Evolutionary conservation across 2,329 filamentous ascomycete species (phyloP), one percentile per base, ranked within the genome.

Genomic region (Beauveria sp.): DNA sequence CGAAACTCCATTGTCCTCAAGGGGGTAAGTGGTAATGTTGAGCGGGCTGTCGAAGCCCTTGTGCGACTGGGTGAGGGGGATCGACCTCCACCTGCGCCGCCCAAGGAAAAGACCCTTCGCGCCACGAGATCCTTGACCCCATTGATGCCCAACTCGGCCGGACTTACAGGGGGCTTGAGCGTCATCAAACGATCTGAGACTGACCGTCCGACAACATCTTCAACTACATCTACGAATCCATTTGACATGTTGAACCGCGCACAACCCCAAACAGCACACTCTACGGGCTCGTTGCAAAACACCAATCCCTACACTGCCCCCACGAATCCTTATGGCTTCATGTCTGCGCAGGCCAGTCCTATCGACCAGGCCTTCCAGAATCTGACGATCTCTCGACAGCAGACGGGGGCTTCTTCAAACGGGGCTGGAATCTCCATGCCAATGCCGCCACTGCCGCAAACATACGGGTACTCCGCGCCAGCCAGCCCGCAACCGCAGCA

Each of bases 31-130:
- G 93, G 93, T 4, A 93, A 95, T 70, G 71, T 99, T 62, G 91
- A 97, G 67, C 88, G 86, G 72, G 86, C 93, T 0, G 86, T 98
- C 50, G 93, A 98, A 73, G 85, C 91, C 20, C 75, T 99, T 69
- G 85, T 95, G 61, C 84, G 91, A 66, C 76, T 97, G 45, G 93
- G 93, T 28, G 92, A 96, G 70, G 86, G 85, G 38, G 77, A 75
- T 63, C 79, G 79, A 59, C 69, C 66, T 26, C 75, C 66, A 63
- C 73, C 62, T 20, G 64, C 68, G 18, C 69, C 77, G 7, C 78
- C 80, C 61, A 77, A 79, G 46, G 79, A 81, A 60, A 77, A 75
- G 43, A 77, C 73, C 43, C 69, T 79, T 38, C 78, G 80, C n/a
- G 70, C 75, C 14, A 79, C 81, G 40, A 77, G 79, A 58, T 80